Evolutionary conservation across 2,329 filamentous ascomycete species (phyloP).

Genomic region (Aspergillus novofumigatus): DNA sequence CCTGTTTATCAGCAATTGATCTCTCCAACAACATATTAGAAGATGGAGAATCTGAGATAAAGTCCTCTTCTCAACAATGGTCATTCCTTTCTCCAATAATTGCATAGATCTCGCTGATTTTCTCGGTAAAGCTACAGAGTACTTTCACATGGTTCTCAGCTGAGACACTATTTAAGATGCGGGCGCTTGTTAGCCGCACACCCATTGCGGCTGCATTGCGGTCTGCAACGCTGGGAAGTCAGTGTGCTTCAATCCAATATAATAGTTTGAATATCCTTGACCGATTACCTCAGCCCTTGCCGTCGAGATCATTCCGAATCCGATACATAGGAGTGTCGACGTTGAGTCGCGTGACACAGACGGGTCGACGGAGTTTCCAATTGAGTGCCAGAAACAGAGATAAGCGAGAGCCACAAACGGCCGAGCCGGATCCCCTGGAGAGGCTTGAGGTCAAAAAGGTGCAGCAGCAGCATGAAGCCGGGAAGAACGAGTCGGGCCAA

Average conservation of each 20-base stretch:
- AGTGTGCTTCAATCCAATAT: background rate
- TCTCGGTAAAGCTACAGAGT: background rate
- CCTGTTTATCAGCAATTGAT: background rate
- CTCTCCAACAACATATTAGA: background rate
- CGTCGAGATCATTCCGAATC: background rate
- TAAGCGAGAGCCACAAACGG: background rate
- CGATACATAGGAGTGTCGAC: background rate
- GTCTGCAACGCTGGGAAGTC: background rate
- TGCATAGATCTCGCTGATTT: background rate
- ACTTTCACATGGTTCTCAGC: background rate
- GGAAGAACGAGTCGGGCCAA: conserved; percentile 25
- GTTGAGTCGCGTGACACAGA: background rate
- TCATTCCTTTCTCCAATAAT: background rate
- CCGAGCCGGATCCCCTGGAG: background rate
- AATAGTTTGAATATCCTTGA: background rate
- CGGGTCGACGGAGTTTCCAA: background rate
- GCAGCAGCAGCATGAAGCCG: background rate
- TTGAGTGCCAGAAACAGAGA: background rate
- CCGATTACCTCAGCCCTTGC: background rate
- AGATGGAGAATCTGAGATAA: background rate
- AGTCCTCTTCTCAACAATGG: background rate
- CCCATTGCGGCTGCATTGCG: background rate
- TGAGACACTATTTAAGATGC: background rate
- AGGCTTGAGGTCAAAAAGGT: conserved; percentile 14
- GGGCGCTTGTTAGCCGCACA: background rate